Base-by-base conservation (phyloP, 108 stramenopile genomes). In the Epithemia pelagica region DNA sequence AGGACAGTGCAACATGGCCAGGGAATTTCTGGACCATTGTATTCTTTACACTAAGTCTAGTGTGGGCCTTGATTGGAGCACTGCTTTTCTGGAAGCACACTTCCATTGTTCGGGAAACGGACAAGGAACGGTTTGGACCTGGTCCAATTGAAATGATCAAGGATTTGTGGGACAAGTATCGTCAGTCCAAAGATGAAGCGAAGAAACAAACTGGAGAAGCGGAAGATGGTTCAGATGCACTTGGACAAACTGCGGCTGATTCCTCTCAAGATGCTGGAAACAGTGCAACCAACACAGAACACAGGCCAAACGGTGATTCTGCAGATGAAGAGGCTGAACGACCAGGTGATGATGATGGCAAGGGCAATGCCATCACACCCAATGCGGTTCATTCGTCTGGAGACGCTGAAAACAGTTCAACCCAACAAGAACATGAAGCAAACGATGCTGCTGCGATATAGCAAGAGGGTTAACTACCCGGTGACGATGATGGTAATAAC, bases 311-410 rank as follows among this genome's bases (percentile, higher is more conserved):
- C 56, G 85, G 74, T 26, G 83, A 82, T 54, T 66, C 61, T n/a
- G 82, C 72, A 28, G 86, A 86, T 54, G 83, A 87, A 25, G 82
- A 83, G 23, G 71, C 60, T 3, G 32, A 79, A 1, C 65, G 74
- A 51, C 68, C 58, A 46, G 62, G 81, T 2, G 90, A 92, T 54
- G 88, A 84, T 25, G n/a, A n/a, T n/a, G 79, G 83, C 32, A n/a
- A n/a, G n/a, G n/a, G n/a, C n/a, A n/a, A n/a, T n/a, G n/a, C n/a
- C n/a, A n/a, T n/a, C n/a, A n/a, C n/a, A n/a, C n/a, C n/a, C n/a
- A n/a, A n/a, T n/a, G n/a, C n/a, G n/a, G n/a, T n/a, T n/a, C n/a
- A n/a, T n/a, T n/a, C n/a, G n/a, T n/a, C n/a, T n/a, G n/a, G n/a
- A n/a, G n/a, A n/a, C n/a, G n/a, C n/a, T n/a, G n/a, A n/a, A n/a